phyloP scores from a whole-genome alignment of 1,284 basidiomycete genomes.

The Ustanciosporium gigantosporum region DNA sequence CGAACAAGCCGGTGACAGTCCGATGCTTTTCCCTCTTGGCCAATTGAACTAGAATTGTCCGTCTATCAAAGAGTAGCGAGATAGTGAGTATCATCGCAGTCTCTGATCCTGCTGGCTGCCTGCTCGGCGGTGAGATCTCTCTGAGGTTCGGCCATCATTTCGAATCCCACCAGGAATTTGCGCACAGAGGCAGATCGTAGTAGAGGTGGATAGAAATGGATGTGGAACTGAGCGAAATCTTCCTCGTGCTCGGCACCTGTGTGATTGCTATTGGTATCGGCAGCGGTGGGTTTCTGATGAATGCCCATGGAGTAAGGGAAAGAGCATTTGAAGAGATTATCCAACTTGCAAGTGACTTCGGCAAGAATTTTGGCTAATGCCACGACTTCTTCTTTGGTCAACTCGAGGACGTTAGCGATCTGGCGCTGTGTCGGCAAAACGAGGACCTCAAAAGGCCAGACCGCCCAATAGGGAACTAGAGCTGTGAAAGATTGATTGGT shows the following conservation, averaged over 20 bases:
- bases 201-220: slow-evolving; percentile 87
- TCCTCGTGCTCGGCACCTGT: slow-evolving; percentile 62
- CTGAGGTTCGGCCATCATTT: slow-evolving; percentile 88
- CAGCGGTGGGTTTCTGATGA: slow-evolving; percentile 71
- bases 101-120: slow-evolving; percentile 73
- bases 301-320: slow-evolving; percentile 98
- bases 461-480: slow-evolving; percentile 93
- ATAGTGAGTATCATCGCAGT: slow-evolving; percentile 43
- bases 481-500: slow-evolving; percentile 79
- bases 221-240: slow-evolving; percentile 74
- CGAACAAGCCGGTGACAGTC: too few species aligned
- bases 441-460: slow-evolving; percentile 90
- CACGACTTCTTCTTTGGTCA: slow-evolving; percentile 31
- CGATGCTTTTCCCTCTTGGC: too few species aligned
- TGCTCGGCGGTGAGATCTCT: slow-evolving; percentile 88
- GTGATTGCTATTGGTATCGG: too few species aligned
- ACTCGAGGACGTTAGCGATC: slow-evolving; percentile 42
- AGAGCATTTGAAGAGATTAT: slow-evolving; percentile 66
- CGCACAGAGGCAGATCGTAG: slow-evolving; percentile 78
- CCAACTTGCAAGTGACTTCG: slow-evolving; percentile 51
- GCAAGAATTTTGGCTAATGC: slow-evolving; percentile 64
- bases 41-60: too few species aligned
- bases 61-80: slow-evolving; percentile 30
- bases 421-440: slow-evolving; percentile 45
- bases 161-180: slow-evolving; percentile 92